Percentiles rank a stretch among this genome's conserved stretches.
Evolutionary conservation across 768 basidiomycete genomes (phyloP).

Genomic region (Collybiopsis luxurians): DNA sequence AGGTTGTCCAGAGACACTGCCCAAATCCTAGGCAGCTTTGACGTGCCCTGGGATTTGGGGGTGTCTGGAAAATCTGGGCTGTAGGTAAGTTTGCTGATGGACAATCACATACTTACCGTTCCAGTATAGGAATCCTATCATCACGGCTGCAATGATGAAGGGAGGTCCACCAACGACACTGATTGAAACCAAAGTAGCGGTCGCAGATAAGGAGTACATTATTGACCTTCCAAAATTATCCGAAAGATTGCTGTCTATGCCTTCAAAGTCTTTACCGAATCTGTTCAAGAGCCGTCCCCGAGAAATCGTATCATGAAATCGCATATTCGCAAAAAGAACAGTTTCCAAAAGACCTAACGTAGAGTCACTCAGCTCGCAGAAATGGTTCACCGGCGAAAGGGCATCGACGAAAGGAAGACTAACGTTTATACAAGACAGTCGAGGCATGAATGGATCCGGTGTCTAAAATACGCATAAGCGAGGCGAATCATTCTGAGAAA

Average conservation of each 20-base stretch:
- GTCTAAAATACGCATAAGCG: conserved; percentile 35
- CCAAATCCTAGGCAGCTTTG: too few relatives aligned
- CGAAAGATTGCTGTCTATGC: conserved; percentile 76
- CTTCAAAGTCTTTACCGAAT: conserved; percentile 91
- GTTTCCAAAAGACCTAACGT: conserved; percentile 61
- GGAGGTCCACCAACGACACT: conserved; percentile 76
- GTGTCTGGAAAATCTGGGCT: too few relatives aligned
- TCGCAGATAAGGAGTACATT: conserved; percentile 64
- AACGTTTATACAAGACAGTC: conserved; percentile 69
- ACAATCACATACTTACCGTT: conserved; percentile 45
- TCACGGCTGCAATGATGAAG: conserved; percentile 59
- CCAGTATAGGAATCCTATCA: conserved; percentile 65
- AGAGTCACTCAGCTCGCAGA: too few relatives aligned
- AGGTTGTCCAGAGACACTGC: too few relatives aligned
- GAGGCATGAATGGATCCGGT: conserved; percentile 83
- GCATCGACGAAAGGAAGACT: not conserved
- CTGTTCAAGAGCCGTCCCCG: conserved; percentile 81
- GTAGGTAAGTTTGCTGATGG: not conserved
- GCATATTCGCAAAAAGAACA: conserved; percentile 83
- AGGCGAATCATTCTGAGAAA: not conserved
- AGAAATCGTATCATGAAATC: conserved; percentile 92
- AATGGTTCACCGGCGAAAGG: too few relatives aligned
- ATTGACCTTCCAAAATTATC: conserved; percentile 85
- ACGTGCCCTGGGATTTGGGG: too few relatives aligned
- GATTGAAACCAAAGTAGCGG: conserved; percentile 71